Conservation (phyloP, 768 basidiomycete species). For the Coprinopsis cinerea region DNA sequence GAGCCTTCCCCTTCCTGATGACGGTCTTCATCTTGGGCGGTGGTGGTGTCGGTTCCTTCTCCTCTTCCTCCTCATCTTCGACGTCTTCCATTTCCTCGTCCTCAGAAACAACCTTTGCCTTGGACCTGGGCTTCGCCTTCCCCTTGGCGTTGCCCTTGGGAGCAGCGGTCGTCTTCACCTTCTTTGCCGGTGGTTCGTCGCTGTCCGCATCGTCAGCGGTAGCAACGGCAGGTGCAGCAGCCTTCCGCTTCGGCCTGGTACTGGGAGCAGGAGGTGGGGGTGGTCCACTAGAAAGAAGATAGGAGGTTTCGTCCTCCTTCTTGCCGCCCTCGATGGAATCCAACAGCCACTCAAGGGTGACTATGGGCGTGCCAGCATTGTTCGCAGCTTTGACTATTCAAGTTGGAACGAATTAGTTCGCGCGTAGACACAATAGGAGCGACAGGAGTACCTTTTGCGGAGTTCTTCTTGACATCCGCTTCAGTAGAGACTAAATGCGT, state of each 20-base stretch:
- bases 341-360: slow-evolving; percentile 2
- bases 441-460: not conserved
- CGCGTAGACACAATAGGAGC: no score
- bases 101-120: not conserved
- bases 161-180: not conserved
- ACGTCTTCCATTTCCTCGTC: slow-evolving; percentile 2
- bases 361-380: not conserved
- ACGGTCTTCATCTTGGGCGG: not conserved
- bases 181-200: slow-evolving; percentile 1
- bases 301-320: not conserved
- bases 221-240: not conserved
- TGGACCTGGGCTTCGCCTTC: not conserved
- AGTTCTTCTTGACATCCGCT: slow-evolving; percentile 1
- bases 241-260: slow-evolving; percentile 2
- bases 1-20: slow-evolving; percentile 2
- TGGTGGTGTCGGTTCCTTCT: not conserved
- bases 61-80: not conserved
- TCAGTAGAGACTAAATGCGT: slow-evolving; percentile 1
- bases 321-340: slow-evolving; percentile 1
- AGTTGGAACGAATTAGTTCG: not conserved
- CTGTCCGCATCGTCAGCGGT: not conserved
- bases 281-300: not conserved
- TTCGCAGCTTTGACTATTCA: not conserved
- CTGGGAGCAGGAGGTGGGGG: not conserved
- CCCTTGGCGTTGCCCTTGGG: slow-evolving; percentile 1